Base-by-base conservation (phyloP, 1,139 yeast genomes). In the Debaryomyces robertsiae region DNA sequence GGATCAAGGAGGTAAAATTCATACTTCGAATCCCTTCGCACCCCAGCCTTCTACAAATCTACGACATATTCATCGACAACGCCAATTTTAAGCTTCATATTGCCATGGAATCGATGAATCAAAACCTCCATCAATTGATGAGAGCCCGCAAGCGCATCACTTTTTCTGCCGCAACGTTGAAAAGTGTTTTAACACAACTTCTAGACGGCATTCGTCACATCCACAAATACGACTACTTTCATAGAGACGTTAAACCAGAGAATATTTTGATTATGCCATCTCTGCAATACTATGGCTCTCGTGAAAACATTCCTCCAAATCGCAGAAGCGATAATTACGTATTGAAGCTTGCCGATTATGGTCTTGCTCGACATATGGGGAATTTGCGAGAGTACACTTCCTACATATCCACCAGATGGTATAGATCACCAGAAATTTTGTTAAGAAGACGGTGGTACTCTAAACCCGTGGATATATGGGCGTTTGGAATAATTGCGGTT, bases 381-480 rank as follows among this genome's bases (percentile, higher is more conserved):
- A 77, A 79, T 53, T 57, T 57, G 23, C 75, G 73, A 40, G 79
- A 81, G 0, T 87, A 78, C 56, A 84, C 95, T 0, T 79, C 86
- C 1, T 93, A 93, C 54, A 94, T 93, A 6, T 86, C 96, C 0
- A 93, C 98, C 0, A 76, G 98, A 53, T 93, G 98, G 98, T 93
- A 93, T 60, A 73, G 98, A 46, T 83, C 97, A 0, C 98, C 98
- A 0, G 98, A 93, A 61, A 84, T 93, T 32, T 69, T 93, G 32
- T 69, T 93, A 43, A 74, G 93, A 46, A 78, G 79, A 47, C 74
- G 75, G 6, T 65, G 64, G 51, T 89, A 93, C 59, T 79, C 93
- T 0, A 75, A 70, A 39, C 90, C 95, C 0, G 79, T 89, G 31
- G 98, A 93, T 67, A 78, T 91, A 30, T 93, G 98, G 98, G 96